Conservation (phyloP, 805 yeast species). For the Starmerella apicola region DNA sequence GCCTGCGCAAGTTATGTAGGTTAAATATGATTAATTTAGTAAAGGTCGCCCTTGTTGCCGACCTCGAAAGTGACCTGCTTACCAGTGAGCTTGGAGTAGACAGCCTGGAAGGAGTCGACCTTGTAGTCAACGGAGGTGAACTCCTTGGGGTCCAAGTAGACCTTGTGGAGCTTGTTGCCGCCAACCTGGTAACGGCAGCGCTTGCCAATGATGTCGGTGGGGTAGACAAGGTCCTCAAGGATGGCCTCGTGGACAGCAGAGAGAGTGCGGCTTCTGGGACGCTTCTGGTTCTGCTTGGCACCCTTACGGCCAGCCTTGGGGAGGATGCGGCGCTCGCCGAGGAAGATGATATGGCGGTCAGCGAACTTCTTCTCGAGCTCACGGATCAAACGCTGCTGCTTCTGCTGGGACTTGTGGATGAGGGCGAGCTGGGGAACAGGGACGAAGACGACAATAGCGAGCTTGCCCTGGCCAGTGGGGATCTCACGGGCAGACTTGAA, state of each 20-base stretch:
- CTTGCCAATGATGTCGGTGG: slow-evolving; percentile 98
- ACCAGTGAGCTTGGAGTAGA: slow-evolving; percentile 97
- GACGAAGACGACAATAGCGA: slow-evolving; percentile 94
- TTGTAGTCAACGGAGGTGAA: slow-evolving; percentile 94
- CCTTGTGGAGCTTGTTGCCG: slow-evolving; percentile 97
- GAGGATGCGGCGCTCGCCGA: slow-evolving; percentile 98
- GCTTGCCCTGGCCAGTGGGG: slow-evolving; percentile 96
- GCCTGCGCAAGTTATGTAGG: too few relatives aligned
- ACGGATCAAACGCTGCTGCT: slow-evolving; percentile 85
- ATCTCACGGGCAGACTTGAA: slow-evolving; percentile 97
- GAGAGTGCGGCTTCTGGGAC: slow-evolving; percentile 99
- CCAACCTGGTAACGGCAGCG: slow-evolving; percentile 98
- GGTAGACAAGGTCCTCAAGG: slow-evolving; percentile 98
- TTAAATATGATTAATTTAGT: slow-evolving; percentile 12
- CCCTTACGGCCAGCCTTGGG: slow-evolving; percentile 92
- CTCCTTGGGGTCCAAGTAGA: slow-evolving; percentile 95
- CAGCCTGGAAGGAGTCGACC: slow-evolving; percentile 98
- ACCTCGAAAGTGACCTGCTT: slow-evolving; percentile 98
- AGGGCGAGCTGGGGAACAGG: slow-evolving; percentile 88
- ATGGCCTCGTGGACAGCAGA: slow-evolving; percentile 97
- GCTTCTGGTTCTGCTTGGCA: slow-evolving; percentile 89
- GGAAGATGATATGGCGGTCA: slow-evolving; percentile 97
- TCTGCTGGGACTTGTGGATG: slow-evolving; percentile 96
- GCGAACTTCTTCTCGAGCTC: slow-evolving; percentile 99
- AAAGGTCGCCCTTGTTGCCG: slow-evolving; percentile 22